phyloP scores from a whole-genome alignment of 148 eudicot species.

The Camellia granthamiana region DNA sequence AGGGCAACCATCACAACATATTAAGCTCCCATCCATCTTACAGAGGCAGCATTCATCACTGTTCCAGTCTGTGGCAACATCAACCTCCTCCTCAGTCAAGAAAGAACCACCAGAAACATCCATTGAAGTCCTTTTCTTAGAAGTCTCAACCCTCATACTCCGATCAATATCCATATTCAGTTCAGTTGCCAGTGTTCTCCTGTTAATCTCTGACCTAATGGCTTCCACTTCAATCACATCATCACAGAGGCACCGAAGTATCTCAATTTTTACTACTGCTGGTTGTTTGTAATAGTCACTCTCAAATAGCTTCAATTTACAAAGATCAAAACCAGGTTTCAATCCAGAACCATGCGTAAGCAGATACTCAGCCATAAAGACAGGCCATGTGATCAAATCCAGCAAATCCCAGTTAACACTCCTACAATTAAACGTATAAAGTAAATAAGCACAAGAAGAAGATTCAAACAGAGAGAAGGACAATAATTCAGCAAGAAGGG shows the following conservation, averaged over 20 bases:
- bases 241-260: constrained; percentile 84
- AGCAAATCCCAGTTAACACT: constrained; percentile 88
- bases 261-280: constrained; percentile 55
- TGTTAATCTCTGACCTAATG: constrained; percentile 68
- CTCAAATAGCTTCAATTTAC: constrained; percentile 53
- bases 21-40: constrained; percentile 91
- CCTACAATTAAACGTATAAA: constrained; percentile 39
- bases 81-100: constrained; percentile 47
- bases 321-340: constrained; percentile 50
- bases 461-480: constrained; percentile 6
- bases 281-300: constrained; percentile 69
- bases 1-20: constrained; percentile 99
- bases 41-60: constrained; percentile 95
- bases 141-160: constrained; percentile 27
- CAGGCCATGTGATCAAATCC: constrained; percentile 91
- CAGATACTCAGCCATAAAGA: constrained; percentile 75
- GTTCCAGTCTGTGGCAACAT: constrained; percentile 69
- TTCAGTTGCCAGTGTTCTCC: constrained; percentile 51
- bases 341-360: constrained; percentile 53
- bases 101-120: constrained; percentile 42
- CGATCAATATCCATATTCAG: constrained; percentile 44
- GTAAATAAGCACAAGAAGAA: constrained; percentile 9
- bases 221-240: constrained; percentile 73
- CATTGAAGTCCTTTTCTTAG: constrained; percentile 37
- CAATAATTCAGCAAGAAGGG: background rate